These are phyloP conservation scores for Polyporus tsugae DNA, from an alignment of 1,284 basidiomycete genomes.

Conservation along the genomic window DNA sequence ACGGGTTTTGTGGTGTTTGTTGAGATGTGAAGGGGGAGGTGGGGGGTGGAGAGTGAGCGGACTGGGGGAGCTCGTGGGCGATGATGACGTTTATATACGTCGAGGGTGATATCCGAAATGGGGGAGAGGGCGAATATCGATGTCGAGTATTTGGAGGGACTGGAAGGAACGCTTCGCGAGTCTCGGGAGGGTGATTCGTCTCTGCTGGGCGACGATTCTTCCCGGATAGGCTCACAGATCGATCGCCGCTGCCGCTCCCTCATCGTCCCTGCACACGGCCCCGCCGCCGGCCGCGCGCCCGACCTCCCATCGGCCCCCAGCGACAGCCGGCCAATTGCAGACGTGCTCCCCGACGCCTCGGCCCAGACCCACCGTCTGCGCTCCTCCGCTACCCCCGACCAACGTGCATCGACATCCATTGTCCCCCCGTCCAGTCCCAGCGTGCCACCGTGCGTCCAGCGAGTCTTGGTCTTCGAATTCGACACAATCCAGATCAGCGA, in stretches of 20 bases:
- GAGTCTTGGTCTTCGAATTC: slow-evolving; percentile 4
- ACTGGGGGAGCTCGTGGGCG: slow-evolving; percentile 54
- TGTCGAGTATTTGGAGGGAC: slow-evolving; percentile 18
- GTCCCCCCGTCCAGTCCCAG: background rate
- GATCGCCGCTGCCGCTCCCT: slow-evolving; percentile 38
- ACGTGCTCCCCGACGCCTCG: slow-evolving; percentile 28
- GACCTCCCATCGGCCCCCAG: slow-evolving; percentile 28
- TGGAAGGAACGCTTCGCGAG: slow-evolving; percentile 26
- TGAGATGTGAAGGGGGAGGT: slow-evolving; percentile 66
- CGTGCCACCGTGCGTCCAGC: background rate
- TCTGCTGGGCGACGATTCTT: slow-evolving; percentile 44
- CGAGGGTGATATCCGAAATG: slow-evolving; percentile 41
- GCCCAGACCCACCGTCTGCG: slow-evolving; percentile 26
- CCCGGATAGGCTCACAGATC: slow-evolving; percentile 61
- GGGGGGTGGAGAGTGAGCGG: slow-evolving; percentile 58
- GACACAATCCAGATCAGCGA: slow-evolving; percentile 17
- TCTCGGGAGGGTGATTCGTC: slow-evolving; percentile 23
- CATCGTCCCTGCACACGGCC: slow-evolving; percentile 8
- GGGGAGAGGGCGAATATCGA: slow-evolving; percentile 32
- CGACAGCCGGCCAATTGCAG: slow-evolving; percentile 38
- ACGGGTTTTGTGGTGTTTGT: slow-evolving; percentile 69
- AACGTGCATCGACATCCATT: slow-evolving; percentile 48
- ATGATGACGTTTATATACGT: slow-evolving; percentile 63
- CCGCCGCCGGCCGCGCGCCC: slow-evolving; percentile 13
- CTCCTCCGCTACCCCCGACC: slow-evolving; percentile 37